Percentiles rank a stretch among this genome's conserved stretches.
These are phyloP conservation scores for Penicillium sp. DNA, from an alignment of 2,329 filamentous ascomycete genomes.

Conservation along the genomic window DNA sequence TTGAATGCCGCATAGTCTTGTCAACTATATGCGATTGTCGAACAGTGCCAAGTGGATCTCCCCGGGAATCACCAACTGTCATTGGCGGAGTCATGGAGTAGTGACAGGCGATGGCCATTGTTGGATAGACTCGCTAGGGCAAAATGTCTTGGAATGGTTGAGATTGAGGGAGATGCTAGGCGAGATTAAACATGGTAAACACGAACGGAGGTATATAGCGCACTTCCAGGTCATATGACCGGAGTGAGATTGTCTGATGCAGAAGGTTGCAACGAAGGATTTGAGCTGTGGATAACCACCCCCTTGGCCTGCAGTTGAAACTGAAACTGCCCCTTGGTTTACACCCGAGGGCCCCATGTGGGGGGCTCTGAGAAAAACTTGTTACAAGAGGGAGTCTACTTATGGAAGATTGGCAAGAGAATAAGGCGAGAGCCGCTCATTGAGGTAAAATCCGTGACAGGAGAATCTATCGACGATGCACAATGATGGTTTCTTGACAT, in stretches of 20 bases:
- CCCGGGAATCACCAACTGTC: constrained; percentile 12
- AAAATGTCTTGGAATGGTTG: too few species aligned
- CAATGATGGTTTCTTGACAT: not conserved
- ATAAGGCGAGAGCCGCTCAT: constrained; percentile 11
- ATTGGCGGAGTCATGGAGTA: constrained; percentile 19
- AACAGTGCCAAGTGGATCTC: constrained; percentile 13
- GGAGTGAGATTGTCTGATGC: not conserved
- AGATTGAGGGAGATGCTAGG: not conserved
- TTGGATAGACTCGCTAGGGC: not conserved
- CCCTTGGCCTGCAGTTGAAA: constrained; percentile 10
- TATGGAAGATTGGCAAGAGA: not conserved
- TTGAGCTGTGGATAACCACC: constrained; percentile 7
- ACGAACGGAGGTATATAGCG: not conserved
- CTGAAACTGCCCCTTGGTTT: not conserved
- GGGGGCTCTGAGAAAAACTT: not conserved
- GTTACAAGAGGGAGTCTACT: not conserved
- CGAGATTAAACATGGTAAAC: not conserved
- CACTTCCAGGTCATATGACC: constrained; percentile 6
- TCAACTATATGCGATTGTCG: not conserved
- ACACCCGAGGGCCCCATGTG: not conserved
- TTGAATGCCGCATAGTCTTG: constrained; percentile 2
- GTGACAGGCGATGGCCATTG: constrained; percentile 1
- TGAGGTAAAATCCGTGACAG: constrained; percentile 11
- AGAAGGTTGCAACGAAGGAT: constrained; percentile 1
- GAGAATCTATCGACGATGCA: constrained; percentile 16